Conservation (phyloP, 768 basidiomycete species). For the Suillus occidentalis region DNA sequence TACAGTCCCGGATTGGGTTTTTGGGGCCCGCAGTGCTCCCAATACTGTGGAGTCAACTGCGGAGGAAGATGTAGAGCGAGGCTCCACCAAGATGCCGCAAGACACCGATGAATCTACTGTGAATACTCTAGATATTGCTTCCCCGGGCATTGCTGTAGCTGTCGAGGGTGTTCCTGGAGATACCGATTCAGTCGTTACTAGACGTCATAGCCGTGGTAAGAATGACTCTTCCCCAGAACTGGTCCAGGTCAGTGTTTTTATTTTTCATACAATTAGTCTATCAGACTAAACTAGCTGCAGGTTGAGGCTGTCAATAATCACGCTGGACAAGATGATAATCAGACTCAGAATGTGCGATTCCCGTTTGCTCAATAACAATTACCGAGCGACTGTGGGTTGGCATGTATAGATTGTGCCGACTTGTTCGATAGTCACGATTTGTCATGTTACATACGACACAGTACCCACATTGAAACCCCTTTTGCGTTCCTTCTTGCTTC, state of each 20-base stretch:
- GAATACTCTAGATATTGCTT: neutral
- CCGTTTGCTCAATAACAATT: slow-evolving; percentile 37
- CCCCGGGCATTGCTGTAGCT: neutral
- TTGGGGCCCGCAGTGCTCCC: slow-evolving; percentile 29
- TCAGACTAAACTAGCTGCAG: slow-evolving; percentile 12
- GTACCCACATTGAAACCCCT: neutral
- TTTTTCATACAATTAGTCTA: too few species aligned
- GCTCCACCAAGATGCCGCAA: slow-evolving; percentile 4
- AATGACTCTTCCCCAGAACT: neutral
- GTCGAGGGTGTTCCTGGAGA: neutral
- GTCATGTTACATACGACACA: neutral
- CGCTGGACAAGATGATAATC: neutral
- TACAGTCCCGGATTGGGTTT: slow-evolving; percentile 46
- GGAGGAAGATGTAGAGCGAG: slow-evolving; percentile 23
- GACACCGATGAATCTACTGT: neutral
- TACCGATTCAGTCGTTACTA: neutral
- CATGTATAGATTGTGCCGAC: neutral
- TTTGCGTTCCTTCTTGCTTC: neutral
- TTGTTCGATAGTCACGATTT: neutral
- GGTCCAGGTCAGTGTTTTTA: slow-evolving; percentile 22
- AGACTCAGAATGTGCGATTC: slow-evolving; percentile 32
- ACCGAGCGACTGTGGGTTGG: slow-evolving; percentile 13
- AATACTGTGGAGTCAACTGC: neutral
- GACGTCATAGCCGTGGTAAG: neutral
- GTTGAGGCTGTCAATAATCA: neutral